Evolutionary conservation across 176 grass and related monocot species (phyloP), one percentile per base, ranked within the genome.

Genomic region (Neostapfia colusana): DNA sequence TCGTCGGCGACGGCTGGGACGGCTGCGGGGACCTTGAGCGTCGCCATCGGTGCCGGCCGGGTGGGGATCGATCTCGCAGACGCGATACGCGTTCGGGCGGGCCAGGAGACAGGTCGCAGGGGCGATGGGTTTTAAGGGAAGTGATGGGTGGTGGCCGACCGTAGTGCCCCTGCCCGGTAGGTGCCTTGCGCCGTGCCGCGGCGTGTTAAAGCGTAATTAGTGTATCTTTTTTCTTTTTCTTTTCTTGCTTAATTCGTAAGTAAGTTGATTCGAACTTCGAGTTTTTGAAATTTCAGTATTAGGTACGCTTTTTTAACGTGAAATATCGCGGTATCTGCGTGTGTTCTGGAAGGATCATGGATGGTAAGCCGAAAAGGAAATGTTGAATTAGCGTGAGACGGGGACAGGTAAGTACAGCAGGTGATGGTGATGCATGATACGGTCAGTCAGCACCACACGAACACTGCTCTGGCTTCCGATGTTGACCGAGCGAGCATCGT

Each of bases 1-100:
- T 98, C 95, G 53, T 94, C 91, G 50, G 28, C 79, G 65, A 88
- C 51, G 72, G 91, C 39, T 4, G 95, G 91, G 42, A 92, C 76
- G 49, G 69, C 10, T 43, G 44, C 54, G 27, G 91, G 95, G 57
- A 98, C 67, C 18, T 49, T 86, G 79, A 98, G 85, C 35, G 91
- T 86, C 40, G 95, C 89, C 91, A 94, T 93, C n/a, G 73, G 11
- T 4, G 74, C 38, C 34, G 10, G 68, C 10, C 1, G 64, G 21
- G 11, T 10, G 39, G 66, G 8, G 61, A 35, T 56, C 53, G 81
- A 75, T 79, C 61, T 54, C 69, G 63, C 17, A 69, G 84, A 36
- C 13, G 42, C 36, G 51, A 28, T 63, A 70, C 84, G 77, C 63
- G 63, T 62, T 36, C 49, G 13, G 14, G 61, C 28, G 9, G 69